Percentiles rank a stretch among this genome's conserved stretches.
phyloP scores from a whole-genome alignment of 2,329 filamentous ascomycete genomes.

The Aureobasidium lini region DNA sequence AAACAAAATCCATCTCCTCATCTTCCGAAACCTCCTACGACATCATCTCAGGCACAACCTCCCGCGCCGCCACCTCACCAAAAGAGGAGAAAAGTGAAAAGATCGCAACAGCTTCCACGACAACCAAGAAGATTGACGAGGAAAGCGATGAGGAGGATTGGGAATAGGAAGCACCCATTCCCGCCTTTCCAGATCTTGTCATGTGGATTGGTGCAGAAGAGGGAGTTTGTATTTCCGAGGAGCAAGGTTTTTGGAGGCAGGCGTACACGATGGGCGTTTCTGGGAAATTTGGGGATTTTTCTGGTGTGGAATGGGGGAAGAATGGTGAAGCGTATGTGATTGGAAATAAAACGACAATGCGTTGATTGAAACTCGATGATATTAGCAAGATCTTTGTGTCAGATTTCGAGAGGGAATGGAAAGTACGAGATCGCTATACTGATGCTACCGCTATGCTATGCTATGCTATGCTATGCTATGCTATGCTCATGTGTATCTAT shows the following conservation, averaged over 20 bases:
- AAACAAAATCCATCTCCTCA: constrained; percentile 71
- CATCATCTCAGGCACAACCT: constrained; percentile 68
- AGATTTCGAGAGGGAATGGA: too few relatives aligned
- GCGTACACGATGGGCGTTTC: too few relatives aligned
- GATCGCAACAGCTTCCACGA: not conserved
- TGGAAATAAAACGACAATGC: too few relatives aligned
- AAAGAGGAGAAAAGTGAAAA: constrained; percentile 42
- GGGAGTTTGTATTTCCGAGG: too few relatives aligned
- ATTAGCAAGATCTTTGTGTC: too few relatives aligned
- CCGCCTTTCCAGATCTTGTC: too few relatives aligned
- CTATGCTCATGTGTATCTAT: not conserved
- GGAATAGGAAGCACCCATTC: constrained; percentile 21
- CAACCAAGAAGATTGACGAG: constrained; percentile 19
- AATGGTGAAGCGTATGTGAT: too few relatives aligned
- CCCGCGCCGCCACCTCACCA: constrained; percentile 64
- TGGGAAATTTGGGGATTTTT: too few relatives aligned
- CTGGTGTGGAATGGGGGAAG: too few relatives aligned
- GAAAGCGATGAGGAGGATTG: constrained; percentile 31
- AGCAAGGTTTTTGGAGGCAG: too few relatives aligned
- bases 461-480: not conserved
- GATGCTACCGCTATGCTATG: not conserved
- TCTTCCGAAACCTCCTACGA: constrained; percentile 90
- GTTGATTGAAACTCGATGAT: too few relatives aligned
- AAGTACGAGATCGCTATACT: not conserved
- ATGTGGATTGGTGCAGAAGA: too few relatives aligned